These are phyloP conservation scores for Niebla homalea DNA, from an alignment of 495 filamentous ascomycete species.

Conservation along the genomic window DNA sequence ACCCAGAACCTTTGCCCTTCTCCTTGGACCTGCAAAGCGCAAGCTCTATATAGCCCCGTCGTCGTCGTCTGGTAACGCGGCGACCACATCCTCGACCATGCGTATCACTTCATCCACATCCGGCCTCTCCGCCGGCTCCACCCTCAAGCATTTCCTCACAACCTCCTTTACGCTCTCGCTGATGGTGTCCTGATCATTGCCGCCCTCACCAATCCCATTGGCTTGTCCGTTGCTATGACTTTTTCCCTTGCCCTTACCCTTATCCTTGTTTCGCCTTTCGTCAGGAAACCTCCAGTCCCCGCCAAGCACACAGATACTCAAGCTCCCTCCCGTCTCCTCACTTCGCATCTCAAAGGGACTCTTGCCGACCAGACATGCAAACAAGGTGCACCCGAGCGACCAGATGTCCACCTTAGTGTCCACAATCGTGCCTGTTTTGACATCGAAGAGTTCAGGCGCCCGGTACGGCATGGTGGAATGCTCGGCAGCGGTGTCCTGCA, in stretches of 20 bases:
- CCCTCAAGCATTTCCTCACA: constrained; percentile 73
- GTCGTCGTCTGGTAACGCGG: constrained; percentile 55
- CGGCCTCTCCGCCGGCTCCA: constrained; percentile 85
- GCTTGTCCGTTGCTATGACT: constrained; percentile 14
- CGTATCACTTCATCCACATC: constrained; percentile 81
- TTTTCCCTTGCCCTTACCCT: constrained; percentile 38
- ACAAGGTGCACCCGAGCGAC: constrained; percentile 91
- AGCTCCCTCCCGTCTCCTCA: constrained; percentile 87
- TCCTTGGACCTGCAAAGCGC: too few species aligned
- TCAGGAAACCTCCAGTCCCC: constrained; percentile 93
- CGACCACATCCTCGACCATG: constrained; percentile 64
- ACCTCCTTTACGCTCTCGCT: constrained; percentile 71
- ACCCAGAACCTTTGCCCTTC: too few species aligned
- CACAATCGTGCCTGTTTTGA: constrained; percentile 81
- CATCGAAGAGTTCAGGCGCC: constrained; percentile 93
- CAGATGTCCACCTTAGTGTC: constrained; percentile 98
- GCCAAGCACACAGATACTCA: constrained; percentile 81
- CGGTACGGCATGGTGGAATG: constrained; percentile 98
- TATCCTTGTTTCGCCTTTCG: constrained; percentile 43
- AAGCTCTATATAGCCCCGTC: constrained; percentile 1
- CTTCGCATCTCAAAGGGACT: constrained; percentile 89
- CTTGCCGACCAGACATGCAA: constrained; percentile 90
- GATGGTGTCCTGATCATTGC: constrained; percentile 34
- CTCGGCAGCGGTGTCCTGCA: constrained; percentile 88
- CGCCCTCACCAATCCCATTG: constrained; percentile 20